Evolutionary conservation across 345 rosid species (phyloP), one percentile per base, ranked within the genome.

Genomic region (Firmiana major): DNA sequence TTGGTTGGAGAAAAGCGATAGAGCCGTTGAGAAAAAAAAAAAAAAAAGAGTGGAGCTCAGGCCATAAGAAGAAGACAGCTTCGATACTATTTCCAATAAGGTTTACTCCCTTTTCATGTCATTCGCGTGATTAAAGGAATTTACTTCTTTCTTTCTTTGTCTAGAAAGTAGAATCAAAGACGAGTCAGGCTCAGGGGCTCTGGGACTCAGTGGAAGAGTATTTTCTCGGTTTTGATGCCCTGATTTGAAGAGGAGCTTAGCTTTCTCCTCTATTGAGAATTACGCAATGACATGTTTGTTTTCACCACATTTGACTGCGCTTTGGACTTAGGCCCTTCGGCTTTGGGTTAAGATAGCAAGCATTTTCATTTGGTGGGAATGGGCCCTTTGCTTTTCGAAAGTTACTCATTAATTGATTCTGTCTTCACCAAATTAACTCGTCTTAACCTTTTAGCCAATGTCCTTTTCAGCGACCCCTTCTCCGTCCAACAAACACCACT

Each of bases 71-170:
- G 58, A n/a, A 34, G 79, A 71, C 76, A 71, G 58, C 0, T 51
- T 79, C 55, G 77, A 60, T 45, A 3, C 54, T 77, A 76, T 77
- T 83, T 81, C 83, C 86, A 67, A 83, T 26, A 59, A 80, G 1
- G 13, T 43, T n/a, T 63, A 7, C 43, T 42, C n/a, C 48, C 75
- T 73, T 81, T 80, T 48, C 10, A 73, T 57, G 81, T 17, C 51
- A 21, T 77, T 74, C 42, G 75, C 80, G 81, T 69, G 83, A 79
- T 85, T 79, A 38, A 36, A 59, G 79, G 66, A 45, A 22, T 31
- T 73, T 34, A 9, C 13, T 54, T 11, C 2, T 38, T 19, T 7
- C 10, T 31, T 31, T 63, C 42, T 28, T 13, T 28, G 2, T 19
- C 75, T 17, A 17, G 6, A 63, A 36, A 63, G 2, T 63, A 28